Evolutionary conservation across 2,329 filamentous ascomycete genomes (phyloP).

Genomic region (Xylaria sp.): DNA sequence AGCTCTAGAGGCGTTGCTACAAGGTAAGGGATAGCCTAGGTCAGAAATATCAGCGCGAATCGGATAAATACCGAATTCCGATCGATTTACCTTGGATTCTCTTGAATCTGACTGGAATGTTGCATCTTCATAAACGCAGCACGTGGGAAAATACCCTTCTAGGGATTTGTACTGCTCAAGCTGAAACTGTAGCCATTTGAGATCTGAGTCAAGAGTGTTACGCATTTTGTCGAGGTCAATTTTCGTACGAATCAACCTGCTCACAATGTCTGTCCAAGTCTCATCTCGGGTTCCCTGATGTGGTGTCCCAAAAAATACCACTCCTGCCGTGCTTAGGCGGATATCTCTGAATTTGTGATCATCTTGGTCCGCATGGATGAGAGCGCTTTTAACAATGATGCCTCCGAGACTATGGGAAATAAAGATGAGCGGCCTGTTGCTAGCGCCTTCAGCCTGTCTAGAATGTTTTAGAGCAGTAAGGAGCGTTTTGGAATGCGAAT

Average conservation of each 20-base stretch:
- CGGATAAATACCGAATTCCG: background rate
- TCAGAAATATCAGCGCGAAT: background rate
- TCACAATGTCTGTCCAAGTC: conserved; percentile 5
- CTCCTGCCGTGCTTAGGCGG: background rate
- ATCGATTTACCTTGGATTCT: background rate
- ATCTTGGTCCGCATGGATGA: background rate
- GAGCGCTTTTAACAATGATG: conserved; percentile 9
- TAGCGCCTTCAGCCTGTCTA: background rate
- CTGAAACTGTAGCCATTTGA: conserved; percentile 2
- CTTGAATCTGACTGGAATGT: background rate
- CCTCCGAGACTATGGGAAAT: conserved; percentile 13
- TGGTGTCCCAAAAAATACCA: conserved; percentile 16
- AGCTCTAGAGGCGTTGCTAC: background rate
- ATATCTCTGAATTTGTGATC: conserved; percentile 7
- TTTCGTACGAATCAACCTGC: background rate
- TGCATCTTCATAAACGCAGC: conserved; percentile 5
- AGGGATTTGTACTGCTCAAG: conserved; percentile 18
- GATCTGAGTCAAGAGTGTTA: conserved; percentile 3
- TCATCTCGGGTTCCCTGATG: conserved; percentile 2
- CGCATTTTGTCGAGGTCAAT: conserved; percentile 10
- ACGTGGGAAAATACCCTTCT: background rate
- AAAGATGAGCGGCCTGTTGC: conserved; percentile 4
- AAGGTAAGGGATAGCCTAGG: background rate
- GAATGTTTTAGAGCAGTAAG: background rate
- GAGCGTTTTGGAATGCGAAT: background rate